Conservation (phyloP, 2,329 filamentous ascomycete species). For the Fusarium compactum region DNA sequence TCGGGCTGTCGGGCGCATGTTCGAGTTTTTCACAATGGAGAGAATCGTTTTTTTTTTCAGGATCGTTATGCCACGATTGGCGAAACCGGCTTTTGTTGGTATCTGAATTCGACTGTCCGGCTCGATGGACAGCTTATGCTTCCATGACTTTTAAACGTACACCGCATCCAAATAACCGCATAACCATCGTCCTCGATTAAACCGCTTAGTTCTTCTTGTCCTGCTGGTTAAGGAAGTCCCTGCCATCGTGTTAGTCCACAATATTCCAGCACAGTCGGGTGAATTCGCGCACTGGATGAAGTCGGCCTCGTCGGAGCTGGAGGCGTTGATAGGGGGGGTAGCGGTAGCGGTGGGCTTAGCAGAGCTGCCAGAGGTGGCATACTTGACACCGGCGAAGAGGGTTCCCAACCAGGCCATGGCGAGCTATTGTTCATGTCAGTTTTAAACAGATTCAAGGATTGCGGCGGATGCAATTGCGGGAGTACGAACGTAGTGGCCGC, state of each 20-base stretch:
- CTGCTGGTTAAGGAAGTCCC: constrained; percentile 57
- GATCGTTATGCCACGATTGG: constrained; percentile 40
- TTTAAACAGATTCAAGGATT: constrained; percentile 7
- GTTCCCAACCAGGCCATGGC: constrained; percentile 67
- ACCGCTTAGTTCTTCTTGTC: constrained; percentile 56
- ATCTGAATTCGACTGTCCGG: constrained; percentile 44
- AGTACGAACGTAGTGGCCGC: constrained; percentile 69
- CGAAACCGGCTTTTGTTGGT: constrained; percentile 43
- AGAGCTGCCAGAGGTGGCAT: constrained; percentile 60
- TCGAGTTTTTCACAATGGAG: constrained; percentile 25
- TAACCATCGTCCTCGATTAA: constrained; percentile 29
- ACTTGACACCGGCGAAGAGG: constrained; percentile 63
- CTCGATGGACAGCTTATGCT: constrained; percentile 42
- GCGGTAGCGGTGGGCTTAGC: constrained; percentile 58
- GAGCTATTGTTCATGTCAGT: constrained; percentile 58
- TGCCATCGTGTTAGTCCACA: constrained; percentile 47
- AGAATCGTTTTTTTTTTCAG: constrained; percentile 3
- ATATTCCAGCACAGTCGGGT: constrained; percentile 2
- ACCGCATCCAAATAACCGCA: constrained; percentile 49
- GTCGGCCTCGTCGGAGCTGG: constrained; percentile 71
- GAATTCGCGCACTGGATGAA: constrained; percentile 71
- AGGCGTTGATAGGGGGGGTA: constrained; percentile 71
- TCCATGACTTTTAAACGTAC: constrained; percentile 51
- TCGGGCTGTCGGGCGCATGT: background rate
- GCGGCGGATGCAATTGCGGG: constrained; percentile 30